Base-by-base conservation (phyloP, 2,329 filamentous ascomycete species). In the Fusarium sp. region DNA sequence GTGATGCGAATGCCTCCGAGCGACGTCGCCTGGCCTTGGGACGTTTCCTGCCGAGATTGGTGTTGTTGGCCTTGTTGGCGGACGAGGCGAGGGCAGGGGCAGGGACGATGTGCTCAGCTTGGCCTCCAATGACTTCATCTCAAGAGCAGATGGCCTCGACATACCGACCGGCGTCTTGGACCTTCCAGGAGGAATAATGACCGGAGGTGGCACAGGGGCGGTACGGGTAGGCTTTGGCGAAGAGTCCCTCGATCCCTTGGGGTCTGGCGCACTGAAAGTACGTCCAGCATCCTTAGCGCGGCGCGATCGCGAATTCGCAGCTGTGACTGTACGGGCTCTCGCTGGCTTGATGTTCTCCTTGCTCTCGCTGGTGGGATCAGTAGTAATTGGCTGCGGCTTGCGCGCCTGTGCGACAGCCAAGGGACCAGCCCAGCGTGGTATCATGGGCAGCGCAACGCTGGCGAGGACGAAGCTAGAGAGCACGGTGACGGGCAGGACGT, bases 381-480 rank as follows among this genome's bases (percentile, higher is more conserved):
- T 76, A 47, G 75, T 76, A 22, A 80, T 61, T 25, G 82, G 82
- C 73, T 93, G 89, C 20, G 93, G 93, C 81, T 94, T 94, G 70
- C 94, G 88, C 54, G 94, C 93, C 84, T 97, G 94, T 20, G 94
- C 93, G 78, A 97, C 91, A 54, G 94, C 94, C 64, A 97, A 86
- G 18, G 94, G 94, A 1, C 94, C 94, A 35, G 93, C 94, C 89
- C 93, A 94, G 80, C 88, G 88, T n/a, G 94, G 92, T 20, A 97
- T 87, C 74, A 93, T 88, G 14, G 94, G 94, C 36, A 94, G 87
- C 14, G 92, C 94, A 62, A 95, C 86, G 78, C 92, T 93, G 62
- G 93, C 94, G 63, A 96, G 86, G 40, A 96, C 92, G 78, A 97
- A 91, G 82, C 94, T 95, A 40, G 93, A 92, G 36, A 97, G 89